phyloP scores from a whole-genome alignment of 257 asterid species.

The Nicotiana noctiflora region DNA sequence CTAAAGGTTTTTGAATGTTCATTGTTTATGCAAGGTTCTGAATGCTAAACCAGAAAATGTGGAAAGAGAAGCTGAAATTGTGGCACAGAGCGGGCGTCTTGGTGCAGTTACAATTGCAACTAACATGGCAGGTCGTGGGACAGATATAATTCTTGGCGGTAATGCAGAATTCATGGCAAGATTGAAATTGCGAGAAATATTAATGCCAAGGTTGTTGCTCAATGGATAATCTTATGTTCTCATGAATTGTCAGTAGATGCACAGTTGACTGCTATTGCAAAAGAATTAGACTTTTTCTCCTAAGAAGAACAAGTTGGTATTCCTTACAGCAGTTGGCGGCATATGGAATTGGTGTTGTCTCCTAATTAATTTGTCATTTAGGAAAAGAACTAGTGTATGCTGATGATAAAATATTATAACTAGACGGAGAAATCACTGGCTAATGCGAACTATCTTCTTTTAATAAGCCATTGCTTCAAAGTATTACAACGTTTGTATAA shows the following conservation, averaged over 20 bases:
- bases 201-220: slow-evolving; percentile 85
- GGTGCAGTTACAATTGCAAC: slow-evolving; percentile 99
- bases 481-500: slow-evolving; percentile 15
- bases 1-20: slow-evolving; percentile 1
- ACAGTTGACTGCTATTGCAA: background rate
- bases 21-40: slow-evolving; percentile 51
- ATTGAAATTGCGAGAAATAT: slow-evolving; percentile 91
- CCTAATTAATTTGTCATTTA: background rate
- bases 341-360: background rate
- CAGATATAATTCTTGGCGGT: slow-evolving; percentile 98
- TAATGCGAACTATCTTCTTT: background rate
- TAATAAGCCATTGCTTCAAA: background rate
- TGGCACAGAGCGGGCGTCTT: slow-evolving; percentile 98
- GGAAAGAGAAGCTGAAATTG: slow-evolving; percentile 99
- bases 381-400: background rate
- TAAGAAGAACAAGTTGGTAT: background rate
- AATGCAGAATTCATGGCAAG: slow-evolving; percentile 99
- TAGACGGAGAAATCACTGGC: background rate
- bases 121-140: slow-evolving; percentile 99
- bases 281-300: background rate
- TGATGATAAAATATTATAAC: background rate
- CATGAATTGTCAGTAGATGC: background rate
- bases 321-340: background rate
- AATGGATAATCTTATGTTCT: background rate
- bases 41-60: slow-evolving; percentile 99